Conservation (phyloP, 108 stramenopile species). For the Cyclotella atomus region DNA sequence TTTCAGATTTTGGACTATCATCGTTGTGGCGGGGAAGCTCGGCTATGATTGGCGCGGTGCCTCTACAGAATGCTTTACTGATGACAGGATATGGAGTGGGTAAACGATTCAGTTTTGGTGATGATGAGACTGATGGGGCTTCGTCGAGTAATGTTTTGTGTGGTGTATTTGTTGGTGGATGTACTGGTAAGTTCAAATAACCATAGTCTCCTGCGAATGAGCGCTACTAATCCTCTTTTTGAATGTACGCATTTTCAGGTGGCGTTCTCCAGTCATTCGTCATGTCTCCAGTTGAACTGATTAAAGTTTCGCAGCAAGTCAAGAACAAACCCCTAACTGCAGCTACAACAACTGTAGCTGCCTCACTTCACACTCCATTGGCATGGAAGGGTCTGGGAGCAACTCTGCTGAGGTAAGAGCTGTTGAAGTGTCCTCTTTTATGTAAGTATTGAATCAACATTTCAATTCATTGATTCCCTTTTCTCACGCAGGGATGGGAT, state of each 20-base stretch:
- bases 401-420: constrained; percentile 69
- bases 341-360: constrained; percentile 31
- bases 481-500: constrained; percentile 59
- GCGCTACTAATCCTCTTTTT: too few relatives aligned
- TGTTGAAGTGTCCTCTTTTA: too few relatives aligned
- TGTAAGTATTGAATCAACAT: background rate
- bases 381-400: constrained; percentile 79
- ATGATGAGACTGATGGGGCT: constrained; percentile 10
- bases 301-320: constrained; percentile 83
- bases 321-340: constrained; percentile 22
- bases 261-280: constrained; percentile 84
- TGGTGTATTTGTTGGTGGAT: constrained; percentile 84
- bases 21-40: constrained; percentile 77
- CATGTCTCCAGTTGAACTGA: constrained; percentile 82
- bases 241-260: too few relatives aligned
- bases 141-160: constrained; percentile 15
- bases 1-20: constrained; percentile 48
- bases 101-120: constrained; percentile 54
- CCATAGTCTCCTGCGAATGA: too few relatives aligned
- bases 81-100: constrained; percentile 89
- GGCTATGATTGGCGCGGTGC: constrained; percentile 85
- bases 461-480: background rate
- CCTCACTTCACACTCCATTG: constrained; percentile 17
- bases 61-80: constrained; percentile 83
- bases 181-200: constrained; percentile 34